Conservation (phyloP, 768 basidiomycete genomes). For the Pleurotus tuoliensis region DNA sequence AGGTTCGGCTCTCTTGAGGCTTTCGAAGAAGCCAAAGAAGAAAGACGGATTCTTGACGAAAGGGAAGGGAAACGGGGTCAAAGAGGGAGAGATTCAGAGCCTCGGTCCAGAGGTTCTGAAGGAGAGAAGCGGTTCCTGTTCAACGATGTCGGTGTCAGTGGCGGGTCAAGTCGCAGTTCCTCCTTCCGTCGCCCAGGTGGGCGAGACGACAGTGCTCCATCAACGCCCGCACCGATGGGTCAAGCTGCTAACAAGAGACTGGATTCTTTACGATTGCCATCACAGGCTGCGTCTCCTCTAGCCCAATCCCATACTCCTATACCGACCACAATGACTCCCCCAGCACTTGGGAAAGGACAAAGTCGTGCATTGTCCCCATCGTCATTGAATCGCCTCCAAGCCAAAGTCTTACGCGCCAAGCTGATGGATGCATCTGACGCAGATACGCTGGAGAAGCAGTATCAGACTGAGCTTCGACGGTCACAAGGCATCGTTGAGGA, state of each 20-base stretch:
- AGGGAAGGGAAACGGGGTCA: constrained; percentile 54
- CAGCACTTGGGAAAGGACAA: constrained; percentile 18
- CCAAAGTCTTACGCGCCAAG: constrained; percentile 87
- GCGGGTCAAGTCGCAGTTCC: constrained; percentile 72
- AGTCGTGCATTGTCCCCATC: constrained; percentile 61
- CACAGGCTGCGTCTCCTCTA: constrained; percentile 55
- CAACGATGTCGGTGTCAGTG: constrained; percentile 58
- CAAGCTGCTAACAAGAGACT: constrained; percentile 41
- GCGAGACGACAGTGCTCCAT: constrained; percentile 49
- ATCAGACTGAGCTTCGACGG: constrained; percentile 63
- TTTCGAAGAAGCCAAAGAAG: constrained; percentile 87
- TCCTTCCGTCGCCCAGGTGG: constrained; percentile 85
- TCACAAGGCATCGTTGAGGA: constrained; percentile 41
- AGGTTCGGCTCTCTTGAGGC: constrained; percentile 75
- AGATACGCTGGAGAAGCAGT: constrained; percentile 75
- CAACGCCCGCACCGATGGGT: constrained; percentile 42
- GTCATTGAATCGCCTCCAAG: constrained; percentile 89
- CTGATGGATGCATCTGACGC: constrained; percentile 81
- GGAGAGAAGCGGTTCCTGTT: constrained; percentile 63
- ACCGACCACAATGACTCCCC: constrained; percentile 87
- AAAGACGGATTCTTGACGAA: constrained; percentile 81
- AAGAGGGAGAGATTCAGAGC: constrained; percentile 30
- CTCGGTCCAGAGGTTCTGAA: constrained; percentile 29
- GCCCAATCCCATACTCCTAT: constrained; percentile 76
- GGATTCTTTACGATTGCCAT: constrained; percentile 59